Evolutionary conservation across 129 eudicot genomes (phyloP), one percentile per base, ranked within the genome.

Genomic region (Helianthus tuberosus): DNA sequence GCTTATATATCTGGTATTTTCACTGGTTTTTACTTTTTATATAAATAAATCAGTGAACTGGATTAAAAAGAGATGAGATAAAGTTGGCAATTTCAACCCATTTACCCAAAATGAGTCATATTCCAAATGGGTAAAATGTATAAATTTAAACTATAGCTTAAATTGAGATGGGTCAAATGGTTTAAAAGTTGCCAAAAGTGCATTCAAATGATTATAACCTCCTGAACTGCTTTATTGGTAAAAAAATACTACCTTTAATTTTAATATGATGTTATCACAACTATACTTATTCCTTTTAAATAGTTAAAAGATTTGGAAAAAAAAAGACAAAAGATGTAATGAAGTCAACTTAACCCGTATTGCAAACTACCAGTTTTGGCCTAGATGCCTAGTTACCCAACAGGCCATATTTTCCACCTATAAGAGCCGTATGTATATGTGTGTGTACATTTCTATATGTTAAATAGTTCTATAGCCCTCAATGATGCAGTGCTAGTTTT

Each of bases 1-100:
- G 15, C 55, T 49, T 54, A 36, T 16, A 74, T 63, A 32, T 47
- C 68, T 47, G 23, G 20, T 53, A 25, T 52, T 39, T 68, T 23
- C 58, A 75, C 57, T 39, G 51, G 25, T 65, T n/a, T 10, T 8
- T 75, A 23, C 53, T 38, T 15, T 2, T 48, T 64, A 48, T 14
- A 50, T 2, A 48, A 61, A 46, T 5, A 39, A 41, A 68, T 68
- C 20, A 68, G 8, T 13, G 1, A 27, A 25, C 12, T 48, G 25
- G 59, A 62, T 15, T 5, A 32, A 48, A 48, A 49, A 10, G 44
- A 68, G 12, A 25, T 10, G 12, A n/a, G 7, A n/a, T 38, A 64
- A 6, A 38, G 27, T 38, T 38, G n/a, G 50, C 12, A 39, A 15
- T n/a, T 64, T 64, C 50, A 64, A 35, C 23, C 67, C 46, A 62